Conservation (phyloP, 306 rosid genomes). For the Vigna reflexopilosa region DNA sequence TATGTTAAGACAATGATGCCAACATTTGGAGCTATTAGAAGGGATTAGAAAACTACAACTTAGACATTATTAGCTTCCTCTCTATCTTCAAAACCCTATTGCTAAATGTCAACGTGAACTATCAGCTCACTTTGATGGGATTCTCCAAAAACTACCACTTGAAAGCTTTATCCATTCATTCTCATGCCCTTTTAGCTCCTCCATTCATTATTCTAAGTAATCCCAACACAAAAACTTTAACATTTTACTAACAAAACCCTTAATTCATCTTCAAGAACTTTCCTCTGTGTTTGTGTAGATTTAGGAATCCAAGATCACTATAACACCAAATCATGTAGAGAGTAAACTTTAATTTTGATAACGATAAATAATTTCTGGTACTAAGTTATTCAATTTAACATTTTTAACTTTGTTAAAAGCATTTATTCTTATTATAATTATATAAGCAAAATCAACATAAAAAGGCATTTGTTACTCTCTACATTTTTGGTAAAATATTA, state of each 20-base stretch:
- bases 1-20: constrained; percentile 47
- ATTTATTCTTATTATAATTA: no score
- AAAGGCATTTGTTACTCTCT: background rate
- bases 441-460: background rate
- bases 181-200: constrained; percentile 46
- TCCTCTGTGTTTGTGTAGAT: constrained; percentile 37
- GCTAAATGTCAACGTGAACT: constrained; percentile 42
- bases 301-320: constrained; percentile 41
- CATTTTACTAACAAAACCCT: constrained; percentile 36
- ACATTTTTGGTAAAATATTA: background rate
- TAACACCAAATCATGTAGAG: constrained; percentile 16
- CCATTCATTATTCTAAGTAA: constrained; percentile 46
- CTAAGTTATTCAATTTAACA: background rate
- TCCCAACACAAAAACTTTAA: constrained; percentile 22
- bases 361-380: no score
- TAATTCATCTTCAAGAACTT: constrained; percentile 32
- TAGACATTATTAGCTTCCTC: constrained; percentile 37
- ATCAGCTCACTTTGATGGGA: constrained; percentile 49
- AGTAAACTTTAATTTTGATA: no score
- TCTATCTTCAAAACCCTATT: constrained; percentile 31
- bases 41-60: constrained; percentile 40
- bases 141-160: constrained; percentile 46
- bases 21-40: constrained; percentile 45
- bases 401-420: background rate
- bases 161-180: constrained; percentile 53